Base-by-base conservation (phyloP, 2,329 filamentous ascomycete genomes). In the Ophidiomyces ophidiicola region DNA sequence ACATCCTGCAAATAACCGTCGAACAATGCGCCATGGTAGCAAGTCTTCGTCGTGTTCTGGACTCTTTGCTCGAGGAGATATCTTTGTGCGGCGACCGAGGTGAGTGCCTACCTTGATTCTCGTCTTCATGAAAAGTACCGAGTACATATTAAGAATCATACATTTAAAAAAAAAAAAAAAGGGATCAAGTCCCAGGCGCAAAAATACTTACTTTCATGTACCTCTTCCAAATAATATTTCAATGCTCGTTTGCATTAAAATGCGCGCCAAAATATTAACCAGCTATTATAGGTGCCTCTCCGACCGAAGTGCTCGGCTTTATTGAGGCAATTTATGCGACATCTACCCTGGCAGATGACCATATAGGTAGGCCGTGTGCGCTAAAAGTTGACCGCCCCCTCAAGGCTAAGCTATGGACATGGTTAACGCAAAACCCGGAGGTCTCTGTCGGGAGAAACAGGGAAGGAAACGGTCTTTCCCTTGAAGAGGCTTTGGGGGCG, bases 11-110 rank as follows among this genome's bases (percentile, higher is more conserved):
- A 2, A 19, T 26, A 28, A 6, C 5, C 29, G 15, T 19, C 15
- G 14, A 18, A 36, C 32, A 23, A 10, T 42, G 14, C 25, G 34
- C 35, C 37, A 70, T 70, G 68, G 63, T 60, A 38, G 61, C 58
- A 43, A 69, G 68, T 39, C 60, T 75, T 44, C 72, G 74, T 52
- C 64, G 69, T 35, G 57, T 79, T 47, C 64, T 78, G 45, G 67
- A 76, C 51, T 71, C 66, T 56, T 52, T 78, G 41, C 60, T 78
- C 33, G 66, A 69, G 44, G 69, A 75, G 55, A 68, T 78, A 53
- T 74, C 74, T 17, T 63, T 77, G 32, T 67, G 66, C 47, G 73
- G 74, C 46, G 64, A 65, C 37, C 62, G 68, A 64, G 75, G 74
- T 76, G 61, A 50, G 70, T 41, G 33, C n/a, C n/a, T n/a, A n/a